These are phyloP conservation scores for Zymoseptoria crescenta DNA, from an alignment of 2,329 filamentous ascomycete genomes.

Conservation along the genomic window DNA sequence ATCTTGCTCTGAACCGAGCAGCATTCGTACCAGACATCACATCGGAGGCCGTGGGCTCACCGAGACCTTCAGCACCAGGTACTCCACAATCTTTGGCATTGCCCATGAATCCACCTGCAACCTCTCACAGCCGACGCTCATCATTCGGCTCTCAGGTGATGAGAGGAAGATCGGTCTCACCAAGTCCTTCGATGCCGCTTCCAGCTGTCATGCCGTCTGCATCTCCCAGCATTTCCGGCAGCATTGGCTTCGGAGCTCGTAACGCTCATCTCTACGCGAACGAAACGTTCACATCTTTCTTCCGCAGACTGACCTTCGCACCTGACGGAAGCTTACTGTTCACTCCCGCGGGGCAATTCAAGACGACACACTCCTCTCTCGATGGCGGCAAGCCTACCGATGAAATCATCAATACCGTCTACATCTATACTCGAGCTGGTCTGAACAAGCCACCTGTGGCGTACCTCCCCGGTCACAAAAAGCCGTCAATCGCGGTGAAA, in stretches of 20 bases:
- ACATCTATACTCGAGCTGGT: constrained; percentile 92
- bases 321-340: constrained; percentile 90
- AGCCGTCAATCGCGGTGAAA: constrained; percentile 89
- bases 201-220: constrained; percentile 93
- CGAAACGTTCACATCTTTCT: constrained; percentile 95
- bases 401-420: constrained; percentile 93
- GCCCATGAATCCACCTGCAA: constrained; percentile 92
- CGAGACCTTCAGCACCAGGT: constrained; percentile 81
- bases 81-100: constrained; percentile 83
- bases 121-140: constrained; percentile 87
- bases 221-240: constrained; percentile 69
- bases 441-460: constrained; percentile 95
- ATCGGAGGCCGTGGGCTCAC: constrained; percentile 62
- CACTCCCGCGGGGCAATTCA: constrained; percentile 92
- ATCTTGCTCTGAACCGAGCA: constrained; percentile 53
- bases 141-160: constrained; percentile 73
- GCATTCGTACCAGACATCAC: constrained; percentile 53
- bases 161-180: constrained; percentile 67
- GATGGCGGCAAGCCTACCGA: constrained; percentile 68
- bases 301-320: constrained; percentile 85
- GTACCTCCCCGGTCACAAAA: constrained; percentile 93
- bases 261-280: constrained; percentile 92
- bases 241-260: constrained; percentile 54
- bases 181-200: constrained; percentile 84
- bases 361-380: constrained; percentile 62